These are phyloP conservation scores for Leccinum ochraceum DNA, from an alignment of 768 basidiomycete species.

Conservation along the genomic window DNA sequence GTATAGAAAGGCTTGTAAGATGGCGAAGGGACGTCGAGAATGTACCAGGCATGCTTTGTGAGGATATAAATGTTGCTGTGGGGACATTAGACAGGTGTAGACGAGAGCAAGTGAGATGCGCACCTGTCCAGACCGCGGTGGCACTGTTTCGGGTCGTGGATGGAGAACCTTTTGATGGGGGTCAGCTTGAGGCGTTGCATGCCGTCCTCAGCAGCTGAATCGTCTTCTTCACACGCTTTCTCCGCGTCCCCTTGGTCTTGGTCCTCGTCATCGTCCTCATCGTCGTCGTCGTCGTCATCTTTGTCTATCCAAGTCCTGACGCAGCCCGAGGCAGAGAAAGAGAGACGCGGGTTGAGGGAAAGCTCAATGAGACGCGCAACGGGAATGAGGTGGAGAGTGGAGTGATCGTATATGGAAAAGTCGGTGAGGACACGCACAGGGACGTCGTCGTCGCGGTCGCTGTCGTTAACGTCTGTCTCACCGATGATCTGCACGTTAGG, in stretches of 20 bases:
- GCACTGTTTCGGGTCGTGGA: conserved; percentile 40
- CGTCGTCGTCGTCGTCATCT: conserved; percentile 29
- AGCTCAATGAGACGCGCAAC: conserved; percentile 41
- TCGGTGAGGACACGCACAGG: conserved; percentile 59
- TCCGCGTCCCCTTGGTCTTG: conserved; percentile 25
- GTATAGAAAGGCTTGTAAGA: conserved; percentile 47
- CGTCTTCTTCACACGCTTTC: conserved; percentile 5
- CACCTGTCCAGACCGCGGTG: conserved; percentile 46
- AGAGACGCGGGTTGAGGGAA: conserved; percentile 15
- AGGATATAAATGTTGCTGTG: conserved; percentile 63
- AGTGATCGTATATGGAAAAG: conserved; percentile 52
- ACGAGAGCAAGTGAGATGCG: background rate
- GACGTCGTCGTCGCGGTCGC: conserved; percentile 36
- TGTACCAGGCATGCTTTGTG: conserved; percentile 70
- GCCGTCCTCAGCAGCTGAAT: conserved; percentile 6
- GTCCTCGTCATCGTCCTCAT: conserved; percentile 26
- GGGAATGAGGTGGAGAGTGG: conserved; percentile 40
- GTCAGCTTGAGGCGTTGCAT: conserved; percentile 41
- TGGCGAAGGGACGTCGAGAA: conserved; percentile 51
- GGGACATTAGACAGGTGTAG: conserved; percentile 13
- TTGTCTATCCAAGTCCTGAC: conserved; percentile 41
- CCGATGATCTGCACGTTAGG: conserved; percentile 43
- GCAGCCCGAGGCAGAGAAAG: conserved; percentile 40
- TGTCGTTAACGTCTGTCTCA: conserved; percentile 37
- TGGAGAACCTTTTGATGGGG: conserved; percentile 45